Evolutionary conservation across 2,329 filamentous ascomycete species (phyloP).

Genomic region (Arthrobotrys sphaeroides): DNA sequence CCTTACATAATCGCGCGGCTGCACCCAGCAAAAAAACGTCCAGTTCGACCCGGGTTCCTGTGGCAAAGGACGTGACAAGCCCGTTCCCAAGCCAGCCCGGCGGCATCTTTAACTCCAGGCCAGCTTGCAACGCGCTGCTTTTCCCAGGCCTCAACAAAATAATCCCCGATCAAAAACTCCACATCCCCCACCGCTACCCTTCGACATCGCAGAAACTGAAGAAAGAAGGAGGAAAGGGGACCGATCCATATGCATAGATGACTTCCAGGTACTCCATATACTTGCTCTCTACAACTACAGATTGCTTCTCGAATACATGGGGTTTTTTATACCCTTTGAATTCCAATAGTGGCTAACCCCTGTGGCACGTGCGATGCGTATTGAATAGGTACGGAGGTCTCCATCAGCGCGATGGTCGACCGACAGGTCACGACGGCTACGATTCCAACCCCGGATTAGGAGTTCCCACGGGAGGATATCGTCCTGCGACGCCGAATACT

Average conservation of each 20-base stretch:
- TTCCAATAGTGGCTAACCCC: too few species aligned
- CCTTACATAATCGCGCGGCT: constrained; percentile 22
- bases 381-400: constrained; percentile 43
- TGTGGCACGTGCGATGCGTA: neutral
- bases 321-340: too few species aligned
- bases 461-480: constrained; percentile 62
- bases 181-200: neutral
- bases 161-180: too few species aligned
- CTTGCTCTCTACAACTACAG: too few species aligned
- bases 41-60: too few species aligned
- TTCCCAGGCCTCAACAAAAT: neutral
- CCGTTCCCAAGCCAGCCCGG: constrained; percentile 1
- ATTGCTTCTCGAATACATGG: too few species aligned
- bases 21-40: too few species aligned
- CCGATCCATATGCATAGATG: constrained; percentile 42
- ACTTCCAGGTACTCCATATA: constrained; percentile 35
- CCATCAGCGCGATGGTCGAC: constrained; percentile 52
- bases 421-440: constrained; percentile 30
- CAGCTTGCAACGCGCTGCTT: constrained; percentile 15
- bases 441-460: constrained; percentile 23
- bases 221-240: neutral
- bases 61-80: constrained; percentile 7
- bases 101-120: constrained; percentile 20
- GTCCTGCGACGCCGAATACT: constrained; percentile 76
- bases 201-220: neutral